Conservation (phyloP, 164 flowering plant genomes). For the Vitis labrusca region DNA sequence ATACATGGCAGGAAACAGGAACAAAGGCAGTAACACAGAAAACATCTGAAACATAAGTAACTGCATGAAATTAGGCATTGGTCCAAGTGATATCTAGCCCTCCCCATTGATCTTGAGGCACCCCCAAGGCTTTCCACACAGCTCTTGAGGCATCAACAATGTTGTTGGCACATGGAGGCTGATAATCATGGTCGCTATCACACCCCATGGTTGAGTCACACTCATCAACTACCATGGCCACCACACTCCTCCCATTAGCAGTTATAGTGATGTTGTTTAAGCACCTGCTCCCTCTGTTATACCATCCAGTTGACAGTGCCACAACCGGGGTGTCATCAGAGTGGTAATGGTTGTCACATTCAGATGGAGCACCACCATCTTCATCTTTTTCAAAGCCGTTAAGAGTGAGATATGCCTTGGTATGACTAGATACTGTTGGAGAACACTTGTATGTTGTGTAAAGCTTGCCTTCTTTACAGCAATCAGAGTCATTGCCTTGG, state of each 20-base stretch:
- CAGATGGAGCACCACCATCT: not conserved
- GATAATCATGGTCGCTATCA: no score
- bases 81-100: no score
- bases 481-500: slow-evolving; percentile 7
- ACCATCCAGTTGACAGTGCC: slow-evolving; percentile 29
- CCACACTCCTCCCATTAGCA: slow-evolving; percentile 7
- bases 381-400: slow-evolving; percentile 3
- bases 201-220: no score
- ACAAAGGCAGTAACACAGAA: no score
- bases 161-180: no score
- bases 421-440: not conserved
- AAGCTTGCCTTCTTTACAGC: slow-evolving; percentile 2
- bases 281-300: slow-evolving; percentile 10
- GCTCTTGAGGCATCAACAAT: no score
- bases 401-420: slow-evolving; percentile 5
- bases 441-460: slow-evolving; percentile 7
- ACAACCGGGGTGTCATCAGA: slow-evolving; percentile 4
- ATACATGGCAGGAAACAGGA: no score
- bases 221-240: no score
- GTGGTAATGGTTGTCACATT: not conserved
- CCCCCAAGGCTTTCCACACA: no score
- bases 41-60: no score
- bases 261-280: slow-evolving; percentile 4
- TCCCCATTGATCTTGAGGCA: no score
- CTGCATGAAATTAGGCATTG: no score